Percentiles rank a stretch among this genome's conserved stretches.
Conservation (phyloP, 2,329 filamentous ascomycete species). For the Fusarium piperis region DNA sequence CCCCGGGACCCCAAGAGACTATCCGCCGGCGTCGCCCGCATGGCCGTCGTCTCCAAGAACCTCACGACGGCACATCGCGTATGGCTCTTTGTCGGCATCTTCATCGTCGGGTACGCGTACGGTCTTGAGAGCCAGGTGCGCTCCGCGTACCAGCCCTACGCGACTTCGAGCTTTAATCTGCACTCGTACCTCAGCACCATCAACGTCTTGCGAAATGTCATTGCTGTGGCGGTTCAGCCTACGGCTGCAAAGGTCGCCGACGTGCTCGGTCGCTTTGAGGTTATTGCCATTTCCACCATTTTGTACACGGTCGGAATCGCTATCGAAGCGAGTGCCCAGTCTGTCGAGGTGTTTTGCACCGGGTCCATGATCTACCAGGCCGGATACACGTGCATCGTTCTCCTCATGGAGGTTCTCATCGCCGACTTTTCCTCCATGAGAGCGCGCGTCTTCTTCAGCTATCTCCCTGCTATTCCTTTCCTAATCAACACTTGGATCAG, state of each 20-base stretch:
- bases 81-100: slow-evolving; percentile 65
- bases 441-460: slow-evolving; percentile 69
- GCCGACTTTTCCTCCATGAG: slow-evolving; percentile 69
- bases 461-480: slow-evolving; percentile 68
- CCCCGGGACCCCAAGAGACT: slow-evolving; percentile 11
- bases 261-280: slow-evolving; percentile 69
- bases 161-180: slow-evolving; percentile 59
- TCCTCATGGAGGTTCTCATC: slow-evolving; percentile 69
- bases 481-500: slow-evolving; percentile 72
- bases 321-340: slow-evolving; percentile 60
- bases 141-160: slow-evolving; percentile 63
- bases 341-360: slow-evolving; percentile 60
- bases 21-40: slow-evolving; percentile 59
- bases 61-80: slow-evolving; percentile 58
- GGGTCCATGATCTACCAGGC: slow-evolving; percentile 67
- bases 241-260: slow-evolving; percentile 71
- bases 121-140: slow-evolving; percentile 65
- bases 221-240: slow-evolving; percentile 67
- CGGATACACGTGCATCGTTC: slow-evolving; percentile 66
- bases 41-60: slow-evolving; percentile 59
- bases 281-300: slow-evolving; percentile 63
- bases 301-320: slow-evolving; percentile 66
- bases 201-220: slow-evolving; percentile 66
- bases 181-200: slow-evolving; percentile 69
- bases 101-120: slow-evolving; percentile 69